Evolutionary conservation across 805 yeast species (phyloP), one percentile per base, ranked within the genome.

Genomic region (Metschnikowia borealis): DNA sequence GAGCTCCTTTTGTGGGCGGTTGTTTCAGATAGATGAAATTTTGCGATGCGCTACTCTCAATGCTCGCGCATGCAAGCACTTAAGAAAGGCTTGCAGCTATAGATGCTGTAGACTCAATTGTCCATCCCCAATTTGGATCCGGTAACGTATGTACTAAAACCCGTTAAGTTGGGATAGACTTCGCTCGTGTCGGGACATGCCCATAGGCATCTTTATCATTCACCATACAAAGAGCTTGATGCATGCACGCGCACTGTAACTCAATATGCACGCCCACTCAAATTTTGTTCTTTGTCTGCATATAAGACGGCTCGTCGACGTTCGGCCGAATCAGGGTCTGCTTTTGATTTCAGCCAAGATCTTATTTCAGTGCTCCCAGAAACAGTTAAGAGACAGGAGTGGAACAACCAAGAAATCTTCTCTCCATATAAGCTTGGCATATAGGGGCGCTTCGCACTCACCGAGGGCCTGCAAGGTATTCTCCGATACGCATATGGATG

Each of bases 11-110:
- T 13, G 6, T 3, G 13, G 13, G 18, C 18, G 6, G 8, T 8
- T 11, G 7, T 31, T 41, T 6, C 11, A 3, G 17, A 7, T 17
- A 3, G 6, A n/a, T 17, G 11, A 42, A 42, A 14, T 32, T 42
- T 42, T 42, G 45, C 36, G 38, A 42, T 42, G 38, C 38, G 37
- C 45, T n/a, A 42, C 44, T 41, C 18, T 31, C 44, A 14, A 41
- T 32, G 44, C 20, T 31, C 44, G 44, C 36, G 13, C 44, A 31
- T 31, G 44, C 29, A 41, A 38, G 18, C 18, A 23, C 31, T 23
- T 8, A n/a, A 8, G 4, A 14, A 14, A 10, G 8, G 41, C 41
- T 4, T 38, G 31, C 41, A 38, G 31, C 13, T 8, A 20, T 5
- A 5, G 15, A 4, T 6, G 15, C 11, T 3, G 3, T 7, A 2